Percentiles rank a stretch among this genome's conserved stretches.
Evolutionary conservation across 169 alveolate species (phyloP).

Genomic region (Eimeria falciformis): DNA sequence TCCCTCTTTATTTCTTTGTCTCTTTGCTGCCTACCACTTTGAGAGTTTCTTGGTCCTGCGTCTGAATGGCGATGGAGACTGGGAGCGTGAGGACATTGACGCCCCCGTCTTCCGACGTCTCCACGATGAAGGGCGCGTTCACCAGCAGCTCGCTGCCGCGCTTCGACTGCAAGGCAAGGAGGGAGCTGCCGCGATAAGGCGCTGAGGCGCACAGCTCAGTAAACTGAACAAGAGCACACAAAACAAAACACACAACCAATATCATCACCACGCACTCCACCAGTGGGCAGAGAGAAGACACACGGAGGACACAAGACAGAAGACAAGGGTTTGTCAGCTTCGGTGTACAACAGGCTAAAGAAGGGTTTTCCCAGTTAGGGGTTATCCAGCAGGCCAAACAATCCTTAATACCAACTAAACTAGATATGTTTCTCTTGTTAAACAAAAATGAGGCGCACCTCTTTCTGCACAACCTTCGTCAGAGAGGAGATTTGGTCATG

Average conservation of each 20-base stretch:
- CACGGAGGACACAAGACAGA: no score
- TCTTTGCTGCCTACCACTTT: constrained; percentile 79
- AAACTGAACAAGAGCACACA: constrained; percentile 65
- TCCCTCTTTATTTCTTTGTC: neutral
- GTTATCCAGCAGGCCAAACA: no score
- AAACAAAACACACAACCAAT: neutral
- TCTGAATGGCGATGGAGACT: constrained; percentile 87
- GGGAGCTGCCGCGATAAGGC: constrained; percentile 81
- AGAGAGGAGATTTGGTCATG: constrained; percentile 68
- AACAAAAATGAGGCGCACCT: constrained; percentile 55
- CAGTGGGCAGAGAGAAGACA: no score
- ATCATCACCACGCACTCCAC: no score
- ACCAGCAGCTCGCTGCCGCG: constrained; percentile 90
- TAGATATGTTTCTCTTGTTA: no score
- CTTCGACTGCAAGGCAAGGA: constrained; percentile 82
- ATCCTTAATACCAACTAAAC: no score
- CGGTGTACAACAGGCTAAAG: no score
- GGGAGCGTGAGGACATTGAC: constrained; percentile 91
- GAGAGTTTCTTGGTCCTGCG: constrained; percentile 85
- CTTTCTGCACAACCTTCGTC: constrained; percentile 75
- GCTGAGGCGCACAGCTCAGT: constrained; percentile 82
- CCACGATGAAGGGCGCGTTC: constrained; percentile 88
- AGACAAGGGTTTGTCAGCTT: no score
- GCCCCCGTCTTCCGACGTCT: constrained; percentile 86
- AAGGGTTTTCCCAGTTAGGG: no score